Conservation (phyloP, 352 stramenopile genomes). For the Thalassiosira exigua region DNA sequence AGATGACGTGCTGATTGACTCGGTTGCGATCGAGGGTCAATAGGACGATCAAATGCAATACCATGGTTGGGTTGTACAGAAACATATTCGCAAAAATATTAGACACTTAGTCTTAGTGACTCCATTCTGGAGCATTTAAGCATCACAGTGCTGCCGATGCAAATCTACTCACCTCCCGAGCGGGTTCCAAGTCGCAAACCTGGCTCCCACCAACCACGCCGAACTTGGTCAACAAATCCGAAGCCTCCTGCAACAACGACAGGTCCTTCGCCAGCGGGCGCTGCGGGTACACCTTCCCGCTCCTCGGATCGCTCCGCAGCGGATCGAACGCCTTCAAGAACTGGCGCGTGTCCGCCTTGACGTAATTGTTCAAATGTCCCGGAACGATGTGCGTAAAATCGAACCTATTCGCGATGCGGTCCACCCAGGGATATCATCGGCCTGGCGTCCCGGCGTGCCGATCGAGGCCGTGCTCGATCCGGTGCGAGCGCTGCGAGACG, state of each 20-base stretch:
- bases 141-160: too few relatives aligned
- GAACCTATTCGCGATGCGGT: slow-evolving; percentile 71
- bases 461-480: too few relatives aligned
- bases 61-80: too few relatives aligned
- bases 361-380: slow-evolving; percentile 81
- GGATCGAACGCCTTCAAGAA: slow-evolving; percentile 74
- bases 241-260: slow-evolving; percentile 74
- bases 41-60: too few relatives aligned
- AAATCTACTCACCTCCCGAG: slow-evolving; percentile 63
- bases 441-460: too few relatives aligned
- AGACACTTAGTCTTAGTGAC: too few relatives aligned
- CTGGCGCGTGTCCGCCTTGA: slow-evolving; percentile 56
- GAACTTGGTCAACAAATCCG: slow-evolving; percentile 71
- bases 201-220: slow-evolving; percentile 65
- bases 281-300: slow-evolving; percentile 52
- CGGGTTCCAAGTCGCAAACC: slow-evolving; percentile 80
- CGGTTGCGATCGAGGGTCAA: slow-evolving; percentile 20
- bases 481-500: too few relatives aligned
- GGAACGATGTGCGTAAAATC: slow-evolving; percentile 76
- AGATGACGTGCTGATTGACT: slow-evolving; percentile 38
- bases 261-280: slow-evolving; percentile 74
- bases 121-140: too few relatives aligned
- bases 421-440: too few relatives aligned
- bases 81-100: too few relatives aligned
- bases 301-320: slow-evolving; percentile 59